Evolutionary conservation across 2,329 filamentous ascomycete species (phyloP).

Genomic region (Sclerotiophoma versabilis): DNA sequence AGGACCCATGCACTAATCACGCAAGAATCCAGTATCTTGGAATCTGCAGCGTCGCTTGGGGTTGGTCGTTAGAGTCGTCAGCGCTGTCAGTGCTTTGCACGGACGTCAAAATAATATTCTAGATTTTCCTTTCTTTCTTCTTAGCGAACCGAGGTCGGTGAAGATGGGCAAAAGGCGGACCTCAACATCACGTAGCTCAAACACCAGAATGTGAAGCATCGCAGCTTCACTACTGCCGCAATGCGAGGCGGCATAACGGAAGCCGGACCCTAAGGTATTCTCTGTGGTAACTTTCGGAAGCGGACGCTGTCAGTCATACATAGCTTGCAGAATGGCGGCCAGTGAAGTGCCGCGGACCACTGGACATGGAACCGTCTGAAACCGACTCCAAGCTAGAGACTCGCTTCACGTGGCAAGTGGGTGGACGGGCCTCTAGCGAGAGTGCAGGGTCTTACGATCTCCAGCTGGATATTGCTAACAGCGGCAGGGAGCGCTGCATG

Average conservation of each 20-base stretch:
- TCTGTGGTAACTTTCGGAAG: constrained; percentile 4
- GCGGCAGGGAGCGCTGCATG: constrained; percentile 15
- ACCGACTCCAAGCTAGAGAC: constrained; percentile 3
- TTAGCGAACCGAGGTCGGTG: constrained; percentile 3
- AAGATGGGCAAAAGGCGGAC: background rate
- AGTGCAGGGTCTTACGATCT: constrained; percentile 7
- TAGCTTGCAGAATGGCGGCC: background rate
- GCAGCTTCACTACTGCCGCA: background rate
- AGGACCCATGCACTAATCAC: constrained; percentile 1
- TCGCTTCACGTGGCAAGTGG: constrained; percentile 9
- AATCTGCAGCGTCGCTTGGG: background rate
- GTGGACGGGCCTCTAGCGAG: background rate
- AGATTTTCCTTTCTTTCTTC: background rate
- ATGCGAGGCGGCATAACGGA: background rate
- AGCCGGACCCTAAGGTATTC: background rate
- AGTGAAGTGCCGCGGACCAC: background rate
- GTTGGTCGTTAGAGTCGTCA: background rate
- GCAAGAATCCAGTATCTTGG: constrained; percentile 4
- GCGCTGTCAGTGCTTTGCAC: constrained; percentile 7
- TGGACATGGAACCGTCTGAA: constrained; percentile 3
- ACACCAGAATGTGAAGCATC: background rate
- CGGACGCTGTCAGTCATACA: background rate
- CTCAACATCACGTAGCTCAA: background rate
- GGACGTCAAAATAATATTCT: constrained; percentile 5
- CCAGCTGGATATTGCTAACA: constrained; percentile 11